A percentile compares a stretch with the other conserved stretches of the same genome.
Evolutionary conservation across 2,329 filamentous ascomycete species (phyloP).

Genomic region (Ophiostoma tasmaniense): DNA sequence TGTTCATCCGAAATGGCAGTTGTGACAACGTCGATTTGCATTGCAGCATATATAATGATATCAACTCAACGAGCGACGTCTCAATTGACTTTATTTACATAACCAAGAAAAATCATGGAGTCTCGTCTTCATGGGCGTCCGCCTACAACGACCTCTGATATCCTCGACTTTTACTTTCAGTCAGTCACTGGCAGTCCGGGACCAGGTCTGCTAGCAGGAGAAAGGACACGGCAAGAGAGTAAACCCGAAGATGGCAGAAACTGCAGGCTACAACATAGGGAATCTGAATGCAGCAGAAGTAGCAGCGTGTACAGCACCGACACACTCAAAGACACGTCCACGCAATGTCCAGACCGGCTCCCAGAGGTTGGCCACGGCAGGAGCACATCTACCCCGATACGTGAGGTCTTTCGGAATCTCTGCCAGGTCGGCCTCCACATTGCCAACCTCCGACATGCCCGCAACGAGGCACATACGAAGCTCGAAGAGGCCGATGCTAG

Average conservation of each 20-base stretch:
- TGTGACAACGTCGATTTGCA: neutral
- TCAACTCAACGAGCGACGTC: no score
- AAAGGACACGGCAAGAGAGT: neutral
- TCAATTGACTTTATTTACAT: neutral
- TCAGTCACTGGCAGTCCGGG: neutral
- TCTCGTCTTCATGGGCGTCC: neutral
- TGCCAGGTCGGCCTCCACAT: conserved; percentile 12
- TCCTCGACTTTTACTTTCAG: neutral
- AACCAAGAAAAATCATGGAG: neutral
- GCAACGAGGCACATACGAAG: neutral
- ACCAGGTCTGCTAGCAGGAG: neutral
- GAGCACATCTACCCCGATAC: neutral
- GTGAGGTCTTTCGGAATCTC: neutral
- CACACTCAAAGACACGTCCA: neutral
- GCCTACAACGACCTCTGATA: neutral
- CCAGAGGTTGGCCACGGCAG: neutral
- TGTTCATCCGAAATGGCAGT: neutral
- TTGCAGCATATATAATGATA: neutral
- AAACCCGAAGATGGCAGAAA: neutral
- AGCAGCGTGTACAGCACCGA: conserved; percentile 14
- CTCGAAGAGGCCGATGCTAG: neutral
- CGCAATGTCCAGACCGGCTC: neutral
- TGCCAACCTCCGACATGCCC: conserved; percentile 7
- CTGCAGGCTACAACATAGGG: no score
- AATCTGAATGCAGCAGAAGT: neutral